Evolutionary conservation across 2,329 filamentous ascomycete species (phyloP).

Genomic region (Xenoacremonium recifei): DNA sequence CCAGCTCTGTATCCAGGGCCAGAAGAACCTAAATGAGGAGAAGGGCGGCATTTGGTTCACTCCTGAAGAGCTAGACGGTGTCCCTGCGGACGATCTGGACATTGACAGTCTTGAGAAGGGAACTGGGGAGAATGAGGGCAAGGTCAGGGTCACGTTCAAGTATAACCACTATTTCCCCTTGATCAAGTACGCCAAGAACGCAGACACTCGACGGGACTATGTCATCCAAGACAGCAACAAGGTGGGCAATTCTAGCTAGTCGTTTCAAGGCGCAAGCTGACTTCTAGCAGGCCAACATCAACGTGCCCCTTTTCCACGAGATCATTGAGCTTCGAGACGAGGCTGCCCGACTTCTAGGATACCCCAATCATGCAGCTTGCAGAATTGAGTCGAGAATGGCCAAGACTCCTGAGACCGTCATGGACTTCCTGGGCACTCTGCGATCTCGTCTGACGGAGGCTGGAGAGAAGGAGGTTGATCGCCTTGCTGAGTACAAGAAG

Average conservation of each 20-base stretch:
- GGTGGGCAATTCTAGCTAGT: conserved; percentile 32
- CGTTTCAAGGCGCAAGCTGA: conserved; percentile 2
- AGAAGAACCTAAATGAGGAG: conserved; percentile 82
- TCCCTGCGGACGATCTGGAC: conserved; percentile 68
- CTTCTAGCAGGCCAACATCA: conserved; percentile 56
- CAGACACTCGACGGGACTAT: conserved; percentile 66
- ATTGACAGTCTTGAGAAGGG: conserved; percentile 68
- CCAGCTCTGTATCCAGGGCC: conserved; percentile 70
- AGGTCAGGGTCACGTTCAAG: conserved; percentile 76
- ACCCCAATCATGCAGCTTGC: conserved; percentile 73
- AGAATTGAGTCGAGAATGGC: conserved; percentile 84
- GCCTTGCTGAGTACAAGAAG: conserved; percentile 74
- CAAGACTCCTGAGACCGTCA: conserved; percentile 69
- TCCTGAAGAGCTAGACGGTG: conserved; percentile 68
- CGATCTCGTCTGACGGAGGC: conserved; percentile 65
- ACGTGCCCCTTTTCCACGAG: conserved; percentile 72
- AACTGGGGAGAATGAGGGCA: conserved; percentile 68
- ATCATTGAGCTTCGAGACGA: conserved; percentile 74
- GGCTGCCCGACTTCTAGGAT: conserved; percentile 73
- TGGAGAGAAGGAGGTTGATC: conserved; percentile 66
- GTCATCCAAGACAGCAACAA: conserved; percentile 81
- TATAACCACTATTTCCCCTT: conserved; percentile 79
- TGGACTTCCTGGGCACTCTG: conserved; percentile 71
- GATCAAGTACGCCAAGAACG: conserved; percentile 72
- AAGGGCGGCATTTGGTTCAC: conserved; percentile 80